phyloP scores from a whole-genome alignment of 208 protist species.

The Leishmania braziliensis region DNA sequence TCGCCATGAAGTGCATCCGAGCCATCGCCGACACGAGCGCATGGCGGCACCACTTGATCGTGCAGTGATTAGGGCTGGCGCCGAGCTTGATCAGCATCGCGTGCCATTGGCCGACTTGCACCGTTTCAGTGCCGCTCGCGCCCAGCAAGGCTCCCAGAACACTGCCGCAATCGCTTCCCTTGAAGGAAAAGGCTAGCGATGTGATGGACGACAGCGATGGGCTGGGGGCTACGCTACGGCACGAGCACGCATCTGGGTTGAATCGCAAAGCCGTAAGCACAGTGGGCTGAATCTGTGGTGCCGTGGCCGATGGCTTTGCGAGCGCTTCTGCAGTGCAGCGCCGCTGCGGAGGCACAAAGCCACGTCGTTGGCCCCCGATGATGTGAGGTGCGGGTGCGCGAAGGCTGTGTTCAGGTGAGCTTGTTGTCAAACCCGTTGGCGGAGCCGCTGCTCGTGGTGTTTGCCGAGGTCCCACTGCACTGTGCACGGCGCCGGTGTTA shows the following conservation, averaged over 20 bases:
- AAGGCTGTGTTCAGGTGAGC: neutral
- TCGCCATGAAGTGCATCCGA: constrained; percentile 25
- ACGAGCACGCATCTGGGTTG: neutral
- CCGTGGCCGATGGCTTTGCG: neutral
- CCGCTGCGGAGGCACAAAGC: constrained; percentile 35
- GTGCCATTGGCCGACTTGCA: constrained; percentile 39
- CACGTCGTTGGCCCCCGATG: constrained; percentile 7
- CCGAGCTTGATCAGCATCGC: constrained; percentile 52
- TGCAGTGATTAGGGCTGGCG: constrained; percentile 37
- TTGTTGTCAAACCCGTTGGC: neutral
- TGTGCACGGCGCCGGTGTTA: neutral
- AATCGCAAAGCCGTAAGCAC: constrained; percentile 15
- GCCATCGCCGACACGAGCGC: constrained; percentile 48
- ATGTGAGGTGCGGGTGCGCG: neutral
- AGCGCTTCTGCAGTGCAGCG: neutral
- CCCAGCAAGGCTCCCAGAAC: constrained; percentile 18
- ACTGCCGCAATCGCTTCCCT: constrained; percentile 13
- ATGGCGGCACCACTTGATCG: constrained; percentile 57
- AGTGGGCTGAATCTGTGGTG: neutral
- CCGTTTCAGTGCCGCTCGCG: constrained; percentile 4
- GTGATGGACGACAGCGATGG: constrained; percentile 17
- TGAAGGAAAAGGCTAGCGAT: constrained; percentile 24
- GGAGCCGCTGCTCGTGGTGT: neutral
- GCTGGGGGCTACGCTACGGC: constrained; percentile 2
- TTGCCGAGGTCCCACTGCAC: neutral